A percentile compares a stretch with the other conserved stretches of the same genome.
These are phyloP conservation scores for Lupinus albus DNA, from an alignment of 306 rosid genomes.

Conservation along the genomic window DNA sequence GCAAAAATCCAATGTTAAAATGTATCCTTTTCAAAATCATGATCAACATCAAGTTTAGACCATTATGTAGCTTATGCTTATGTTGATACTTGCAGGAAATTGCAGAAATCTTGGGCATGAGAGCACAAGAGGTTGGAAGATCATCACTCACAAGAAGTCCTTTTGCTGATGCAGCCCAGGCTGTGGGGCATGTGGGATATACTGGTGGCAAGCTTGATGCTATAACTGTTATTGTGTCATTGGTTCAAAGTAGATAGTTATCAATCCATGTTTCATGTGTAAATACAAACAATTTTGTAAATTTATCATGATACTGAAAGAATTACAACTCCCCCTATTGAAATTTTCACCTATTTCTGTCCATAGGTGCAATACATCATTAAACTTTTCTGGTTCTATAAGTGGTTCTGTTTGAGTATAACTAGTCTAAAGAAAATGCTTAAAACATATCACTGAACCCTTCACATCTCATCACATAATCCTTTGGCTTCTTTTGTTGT, in stretches of 20 bases:
- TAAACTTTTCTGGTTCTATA: too few species aligned
- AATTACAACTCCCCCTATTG: background rate
- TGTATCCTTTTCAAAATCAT: too few species aligned
- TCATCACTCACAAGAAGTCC: conserved; percentile 65
- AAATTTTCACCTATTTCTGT: background rate
- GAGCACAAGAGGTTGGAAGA: conserved; percentile 71
- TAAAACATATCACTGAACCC: too few species aligned
- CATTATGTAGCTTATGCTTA: background rate
- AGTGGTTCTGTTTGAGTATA: too few species aligned
- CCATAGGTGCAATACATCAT: too few species aligned
- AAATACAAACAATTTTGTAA: conserved; percentile 30
- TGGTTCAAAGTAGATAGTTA: conserved; percentile 48
- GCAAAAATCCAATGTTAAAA: too few species aligned
- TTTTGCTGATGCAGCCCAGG: conserved; percentile 69
- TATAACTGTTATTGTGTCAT: conserved; percentile 69
- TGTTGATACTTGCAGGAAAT: conserved; percentile 56
- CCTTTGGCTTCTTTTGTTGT: too few species aligned
- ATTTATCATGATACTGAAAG: conserved; percentile 31
- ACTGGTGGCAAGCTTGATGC: conserved; percentile 77
- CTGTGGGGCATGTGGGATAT: conserved; percentile 64
- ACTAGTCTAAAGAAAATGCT: too few species aligned
- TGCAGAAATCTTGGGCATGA: conserved; percentile 60
- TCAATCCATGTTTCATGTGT: conserved; percentile 22
- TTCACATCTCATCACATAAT: too few species aligned
- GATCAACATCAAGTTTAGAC: too few species aligned